These are phyloP conservation scores for Lachancea cidri DNA, from an alignment of 805 yeast species.

Conservation along the genomic window DNA sequence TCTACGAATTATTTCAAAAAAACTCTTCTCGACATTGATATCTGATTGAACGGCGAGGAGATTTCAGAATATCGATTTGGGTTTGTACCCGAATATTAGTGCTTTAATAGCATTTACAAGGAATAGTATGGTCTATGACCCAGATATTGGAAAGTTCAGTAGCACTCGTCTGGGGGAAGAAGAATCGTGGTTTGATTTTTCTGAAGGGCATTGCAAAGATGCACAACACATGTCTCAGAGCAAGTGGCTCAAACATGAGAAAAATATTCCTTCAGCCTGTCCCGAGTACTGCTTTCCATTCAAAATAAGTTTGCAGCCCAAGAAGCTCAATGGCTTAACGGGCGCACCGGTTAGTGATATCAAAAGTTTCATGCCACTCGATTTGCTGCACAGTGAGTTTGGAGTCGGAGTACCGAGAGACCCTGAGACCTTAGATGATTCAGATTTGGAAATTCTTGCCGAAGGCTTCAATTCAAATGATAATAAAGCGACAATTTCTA, in stretches of 20 bases:
- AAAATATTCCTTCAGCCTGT: conserved; percentile 1
- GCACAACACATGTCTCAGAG: neutral
- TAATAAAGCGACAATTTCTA: neutral
- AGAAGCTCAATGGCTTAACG: conserved; percentile 1
- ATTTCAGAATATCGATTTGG: too few species aligned
- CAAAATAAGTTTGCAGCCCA: neutral
- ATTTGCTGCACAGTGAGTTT: conserved; percentile 3
- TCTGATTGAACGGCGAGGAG: too few species aligned
- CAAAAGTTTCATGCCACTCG: conserved; percentile 4
- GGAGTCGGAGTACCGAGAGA: conserved; percentile 13
- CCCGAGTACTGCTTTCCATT: conserved; percentile 2
- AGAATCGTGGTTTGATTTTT: conserved; percentile 5
- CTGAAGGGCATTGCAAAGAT: neutral
- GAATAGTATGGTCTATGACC: conserved; percentile 4
- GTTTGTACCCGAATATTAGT: too few species aligned
- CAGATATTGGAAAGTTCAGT: neutral
- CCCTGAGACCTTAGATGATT: conserved; percentile 27
- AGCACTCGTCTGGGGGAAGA: neutral
- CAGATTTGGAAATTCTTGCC: conserved; percentile 21
- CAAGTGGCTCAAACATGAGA: conserved; percentile 1
- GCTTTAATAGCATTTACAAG: too few species aligned
- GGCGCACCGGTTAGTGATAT: neutral
- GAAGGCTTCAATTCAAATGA: neutral
- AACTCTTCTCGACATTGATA: too few species aligned
- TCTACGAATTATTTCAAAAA: too few species aligned